Evolutionary conservation across 1,284 basidiomycete species (phyloP).

Genomic region (Microbotryum violaceum): DNA sequence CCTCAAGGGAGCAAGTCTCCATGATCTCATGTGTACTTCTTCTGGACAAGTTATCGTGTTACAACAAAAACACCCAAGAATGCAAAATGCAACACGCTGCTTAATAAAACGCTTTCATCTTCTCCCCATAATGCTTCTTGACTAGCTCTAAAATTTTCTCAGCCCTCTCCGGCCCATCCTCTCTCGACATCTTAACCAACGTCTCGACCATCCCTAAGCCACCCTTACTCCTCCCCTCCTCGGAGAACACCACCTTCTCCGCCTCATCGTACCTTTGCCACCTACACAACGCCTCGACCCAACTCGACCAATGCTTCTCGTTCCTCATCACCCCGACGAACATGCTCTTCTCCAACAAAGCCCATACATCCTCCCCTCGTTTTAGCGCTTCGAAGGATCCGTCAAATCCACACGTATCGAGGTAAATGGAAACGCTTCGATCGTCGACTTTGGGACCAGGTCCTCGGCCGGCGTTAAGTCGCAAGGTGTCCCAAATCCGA

Average conservation of each 20-base stretch:
- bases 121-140: neutral
- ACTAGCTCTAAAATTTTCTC: conserved; percentile 5
- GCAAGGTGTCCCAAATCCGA: conserved; percentile 70
- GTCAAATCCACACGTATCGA: conserved; percentile 71
- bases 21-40: too few species aligned
- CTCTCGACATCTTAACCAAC: conserved; percentile 41
- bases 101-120: neutral
- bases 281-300: conserved; percentile 80
- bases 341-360: neutral
- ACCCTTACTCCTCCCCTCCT: conserved; percentile 25
- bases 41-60: too few species aligned
- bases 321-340: conserved; percentile 44
- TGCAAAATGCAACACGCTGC: neutral
- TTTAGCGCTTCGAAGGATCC: conserved; percentile 30
- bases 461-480: conserved; percentile 46
- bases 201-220: conserved; percentile 40
- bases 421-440: conserved; percentile 65
- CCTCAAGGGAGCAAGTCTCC: too few species aligned
- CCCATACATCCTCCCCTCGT: conserved; percentile 20
- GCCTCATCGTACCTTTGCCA: conserved; percentile 61
- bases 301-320: conserved; percentile 59
- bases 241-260: conserved; percentile 51
- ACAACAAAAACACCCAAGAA: neutral
- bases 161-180: neutral
- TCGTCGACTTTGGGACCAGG: conserved; percentile 46